Evolutionary conservation across 2,329 filamentous ascomycete genomes (phyloP).

Genomic region (Ambrosiella xylebori): DNA sequence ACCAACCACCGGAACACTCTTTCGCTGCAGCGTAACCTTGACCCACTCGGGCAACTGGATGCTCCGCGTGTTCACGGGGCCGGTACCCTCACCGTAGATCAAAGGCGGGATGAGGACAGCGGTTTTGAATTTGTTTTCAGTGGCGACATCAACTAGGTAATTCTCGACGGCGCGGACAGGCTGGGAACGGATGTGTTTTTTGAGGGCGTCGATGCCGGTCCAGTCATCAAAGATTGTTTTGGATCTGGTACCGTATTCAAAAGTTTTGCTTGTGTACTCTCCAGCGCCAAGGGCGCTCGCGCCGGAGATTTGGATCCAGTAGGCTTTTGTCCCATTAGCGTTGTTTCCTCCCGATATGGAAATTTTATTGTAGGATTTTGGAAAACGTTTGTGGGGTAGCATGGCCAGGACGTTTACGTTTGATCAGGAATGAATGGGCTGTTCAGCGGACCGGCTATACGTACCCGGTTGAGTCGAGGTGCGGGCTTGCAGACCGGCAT

Average conservation of each 20-base stretch:
- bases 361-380: neutral
- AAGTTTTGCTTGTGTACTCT: constrained; percentile 18
- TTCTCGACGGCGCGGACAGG: neutral
- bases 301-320: constrained; percentile 23
- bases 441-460: too few relatives aligned
- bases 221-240: neutral
- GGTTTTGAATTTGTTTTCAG: neutral
- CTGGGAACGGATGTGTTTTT: neutral
- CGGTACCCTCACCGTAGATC: neutral
- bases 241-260: neutral
- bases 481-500: neutral
- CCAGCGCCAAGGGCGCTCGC: constrained; percentile 20
- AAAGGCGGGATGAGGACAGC: neutral
- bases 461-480: too few relatives aligned
- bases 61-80: neutral
- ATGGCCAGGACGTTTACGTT: too few relatives aligned
- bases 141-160: neutral
- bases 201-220: neutral
- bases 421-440: too few relatives aligned
- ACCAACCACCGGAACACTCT: neutral
- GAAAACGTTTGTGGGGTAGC: neutral
- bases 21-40: neutral
- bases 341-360: neutral
- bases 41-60: neutral
- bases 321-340: neutral